Percentiles rank a stretch among this genome's conserved stretches.
These are phyloP conservation scores for Ocimum tenuiflorum DNA, from an alignment of 257 asterid genomes.

Conservation along the genomic window DNA sequence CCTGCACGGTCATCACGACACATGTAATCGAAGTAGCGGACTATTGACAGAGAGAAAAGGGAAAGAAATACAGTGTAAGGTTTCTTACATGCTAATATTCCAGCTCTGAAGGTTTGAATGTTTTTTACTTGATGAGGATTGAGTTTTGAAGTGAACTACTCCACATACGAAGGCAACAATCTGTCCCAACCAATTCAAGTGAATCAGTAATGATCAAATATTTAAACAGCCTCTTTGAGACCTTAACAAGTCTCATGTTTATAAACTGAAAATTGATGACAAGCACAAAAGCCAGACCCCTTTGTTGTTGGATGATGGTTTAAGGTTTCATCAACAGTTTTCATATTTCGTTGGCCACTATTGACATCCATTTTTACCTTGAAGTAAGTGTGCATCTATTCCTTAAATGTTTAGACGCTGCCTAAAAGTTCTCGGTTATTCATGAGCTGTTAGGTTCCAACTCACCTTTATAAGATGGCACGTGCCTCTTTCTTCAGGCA, in stretches of 20 bases:
- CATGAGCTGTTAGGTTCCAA: too few species aligned
- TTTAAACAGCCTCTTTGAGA: neutral
- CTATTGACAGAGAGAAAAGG: neutral
- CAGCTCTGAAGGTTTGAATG: slow-evolving; percentile 45
- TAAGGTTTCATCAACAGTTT: too few species aligned
- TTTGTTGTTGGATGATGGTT: neutral
- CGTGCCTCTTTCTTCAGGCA: too few species aligned
- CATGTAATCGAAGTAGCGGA: neutral
- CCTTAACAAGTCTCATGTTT: neutral
- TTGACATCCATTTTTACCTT: neutral
- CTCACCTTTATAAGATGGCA: too few species aligned
- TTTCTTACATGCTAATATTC: slow-evolving; percentile 73
- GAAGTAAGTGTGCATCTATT: neutral
- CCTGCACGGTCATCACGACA: slow-evolving; percentile 37
- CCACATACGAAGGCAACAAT: slow-evolving; percentile 66
- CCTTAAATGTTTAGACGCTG: too few species aligned
- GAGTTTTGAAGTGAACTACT: slow-evolving; percentile 56
- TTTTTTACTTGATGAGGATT: slow-evolving; percentile 41
- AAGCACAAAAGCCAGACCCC: neutral
- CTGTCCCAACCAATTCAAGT: slow-evolving; percentile 33
- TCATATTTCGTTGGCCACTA: neutral
- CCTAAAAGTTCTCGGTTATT: neutral
- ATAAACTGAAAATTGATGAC: neutral
- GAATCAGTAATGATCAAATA: neutral
- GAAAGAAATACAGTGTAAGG: neutral